phyloP scores from a whole-genome alignment of 208 protist genomes.

The Leishmania mexicana region DNA sequence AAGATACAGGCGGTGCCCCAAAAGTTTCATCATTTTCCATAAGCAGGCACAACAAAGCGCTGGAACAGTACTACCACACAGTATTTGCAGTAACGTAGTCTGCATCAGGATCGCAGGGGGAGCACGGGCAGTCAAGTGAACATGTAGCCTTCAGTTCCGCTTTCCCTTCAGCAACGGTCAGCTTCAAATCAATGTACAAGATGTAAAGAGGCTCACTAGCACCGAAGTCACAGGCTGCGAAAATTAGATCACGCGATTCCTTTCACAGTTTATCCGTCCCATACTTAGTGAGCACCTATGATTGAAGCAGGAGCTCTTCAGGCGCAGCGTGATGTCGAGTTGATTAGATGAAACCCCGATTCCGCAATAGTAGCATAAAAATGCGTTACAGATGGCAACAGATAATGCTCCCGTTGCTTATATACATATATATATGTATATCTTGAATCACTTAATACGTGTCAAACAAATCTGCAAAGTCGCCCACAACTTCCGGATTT shows the following conservation, averaged over 20 bases:
- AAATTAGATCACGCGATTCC: constrained; percentile 28
- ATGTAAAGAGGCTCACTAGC: constrained; percentile 45
- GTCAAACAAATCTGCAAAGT: constrained; percentile 33
- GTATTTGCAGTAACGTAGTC: constrained; percentile 26
- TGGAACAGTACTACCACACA: constrained; percentile 13
- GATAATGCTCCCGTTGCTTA: constrained; percentile 5
- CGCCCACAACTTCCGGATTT: constrained; percentile 28
- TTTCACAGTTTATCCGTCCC: constrained; percentile 27
- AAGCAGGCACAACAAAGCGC: constrained; percentile 30
- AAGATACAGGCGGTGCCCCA: constrained; percentile 15
- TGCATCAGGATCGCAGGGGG: constrained; percentile 14
- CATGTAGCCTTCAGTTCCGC: constrained; percentile 39
- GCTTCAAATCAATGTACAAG: constrained; percentile 42
- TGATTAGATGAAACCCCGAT: constrained; percentile 27
- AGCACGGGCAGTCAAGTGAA: constrained; percentile 35
- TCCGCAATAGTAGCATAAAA: constrained; percentile 50
- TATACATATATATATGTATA: not conserved
- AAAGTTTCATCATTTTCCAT: constrained; percentile 37
- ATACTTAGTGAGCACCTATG: constrained; percentile 49
- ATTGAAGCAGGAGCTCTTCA: constrained; percentile 51
- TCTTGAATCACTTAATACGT: constrained; percentile 16
- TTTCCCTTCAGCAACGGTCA: constrained; percentile 18
- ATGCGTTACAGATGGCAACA: constrained; percentile 36
- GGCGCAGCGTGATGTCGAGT: constrained; percentile 33
- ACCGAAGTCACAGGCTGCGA: constrained; percentile 23